phyloP scores from a whole-genome alignment of 2,329 filamentous ascomycete species.

The Metarhizium brunneum region DNA sequence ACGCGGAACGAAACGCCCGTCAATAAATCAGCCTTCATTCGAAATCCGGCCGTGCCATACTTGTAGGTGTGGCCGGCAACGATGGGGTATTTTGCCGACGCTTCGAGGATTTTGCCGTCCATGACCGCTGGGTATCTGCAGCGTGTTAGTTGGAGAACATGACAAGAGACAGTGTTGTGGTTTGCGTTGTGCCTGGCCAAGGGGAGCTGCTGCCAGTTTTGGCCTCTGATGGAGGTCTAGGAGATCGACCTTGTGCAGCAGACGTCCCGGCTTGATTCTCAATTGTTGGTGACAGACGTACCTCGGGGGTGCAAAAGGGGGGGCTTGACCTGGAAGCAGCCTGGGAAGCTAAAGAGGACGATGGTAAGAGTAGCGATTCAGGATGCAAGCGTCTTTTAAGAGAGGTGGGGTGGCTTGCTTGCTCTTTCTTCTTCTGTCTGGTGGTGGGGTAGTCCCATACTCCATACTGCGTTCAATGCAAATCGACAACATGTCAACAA shows the following conservation, averaged over 20 bases:
- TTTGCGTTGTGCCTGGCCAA: neutral
- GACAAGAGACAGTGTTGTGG: no score
- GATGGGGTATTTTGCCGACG: slow-evolving; percentile 54
- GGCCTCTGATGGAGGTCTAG: neutral
- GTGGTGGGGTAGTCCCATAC: no score
- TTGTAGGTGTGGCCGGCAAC: slow-evolving; percentile 46
- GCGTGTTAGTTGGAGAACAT: neutral
- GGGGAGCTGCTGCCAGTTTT: neutral
- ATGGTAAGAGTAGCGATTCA: neutral
- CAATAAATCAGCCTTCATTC: slow-evolving; percentile 68
- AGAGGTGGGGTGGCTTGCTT: neutral
- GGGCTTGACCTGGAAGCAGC: neutral
- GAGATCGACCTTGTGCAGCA: neutral
- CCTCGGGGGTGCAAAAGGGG: neutral
- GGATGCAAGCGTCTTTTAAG: neutral
- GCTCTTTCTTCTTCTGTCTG: neutral
- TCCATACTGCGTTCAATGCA: no score
- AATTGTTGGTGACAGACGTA: neutral
- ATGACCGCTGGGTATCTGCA: slow-evolving; percentile 23
- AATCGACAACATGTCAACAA: no score
- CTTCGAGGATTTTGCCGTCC: slow-evolving; percentile 48
- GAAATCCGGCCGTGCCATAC: slow-evolving; percentile 60
- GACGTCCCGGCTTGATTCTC: neutral
- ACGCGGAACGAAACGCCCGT: slow-evolving; percentile 90
- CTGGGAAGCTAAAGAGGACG: neutral